These are phyloP conservation scores for Ogataea saltuana DNA, from an alignment of 805 yeast species.

Conservation along the genomic window DNA sequence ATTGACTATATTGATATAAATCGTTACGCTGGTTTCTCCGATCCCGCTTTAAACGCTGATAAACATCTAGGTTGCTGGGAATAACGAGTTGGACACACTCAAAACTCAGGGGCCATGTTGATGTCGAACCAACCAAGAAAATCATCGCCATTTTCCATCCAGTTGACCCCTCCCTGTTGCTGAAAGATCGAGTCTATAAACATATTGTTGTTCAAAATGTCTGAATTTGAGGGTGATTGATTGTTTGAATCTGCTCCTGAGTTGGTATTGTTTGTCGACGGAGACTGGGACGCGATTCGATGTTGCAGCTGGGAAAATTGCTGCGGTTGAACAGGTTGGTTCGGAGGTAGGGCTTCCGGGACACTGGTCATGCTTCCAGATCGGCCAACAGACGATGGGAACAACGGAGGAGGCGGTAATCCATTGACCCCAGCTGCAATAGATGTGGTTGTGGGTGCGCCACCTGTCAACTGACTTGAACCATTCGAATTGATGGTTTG, in stretches of 20 bases:
- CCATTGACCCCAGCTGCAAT: constrained; percentile 30
- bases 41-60: too few species aligned
- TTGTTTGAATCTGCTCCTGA: constrained; percentile 19
- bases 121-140: constrained; percentile 93
- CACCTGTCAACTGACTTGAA: constrained; percentile 1
- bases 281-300: constrained; percentile 16
- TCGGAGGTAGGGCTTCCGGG: constrained; percentile 3
- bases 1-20: too few species aligned
- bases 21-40: too few species aligned
- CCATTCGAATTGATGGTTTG: not conserved
- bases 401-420: constrained; percentile 30
- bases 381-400: constrained; percentile 20
- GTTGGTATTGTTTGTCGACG: constrained; percentile 20
- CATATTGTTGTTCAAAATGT: constrained; percentile 28
- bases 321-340: constrained; percentile 2
- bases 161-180: constrained; percentile 80
- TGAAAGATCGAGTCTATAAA: constrained; percentile 61
- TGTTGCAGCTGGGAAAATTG: constrained; percentile 12
- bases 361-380: not conserved
- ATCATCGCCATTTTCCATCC: constrained; percentile 86
- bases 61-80: too few species aligned
- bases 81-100: too few species aligned
- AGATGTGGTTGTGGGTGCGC: constrained; percentile 18
- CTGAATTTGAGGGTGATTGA: constrained; percentile 29
- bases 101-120: constrained; percentile 67